Evolutionary conservation across 352 stramenopile species (phyloP), one percentile per base, ranked within the genome.

Genomic region (Phytophthora rubi): DNA sequence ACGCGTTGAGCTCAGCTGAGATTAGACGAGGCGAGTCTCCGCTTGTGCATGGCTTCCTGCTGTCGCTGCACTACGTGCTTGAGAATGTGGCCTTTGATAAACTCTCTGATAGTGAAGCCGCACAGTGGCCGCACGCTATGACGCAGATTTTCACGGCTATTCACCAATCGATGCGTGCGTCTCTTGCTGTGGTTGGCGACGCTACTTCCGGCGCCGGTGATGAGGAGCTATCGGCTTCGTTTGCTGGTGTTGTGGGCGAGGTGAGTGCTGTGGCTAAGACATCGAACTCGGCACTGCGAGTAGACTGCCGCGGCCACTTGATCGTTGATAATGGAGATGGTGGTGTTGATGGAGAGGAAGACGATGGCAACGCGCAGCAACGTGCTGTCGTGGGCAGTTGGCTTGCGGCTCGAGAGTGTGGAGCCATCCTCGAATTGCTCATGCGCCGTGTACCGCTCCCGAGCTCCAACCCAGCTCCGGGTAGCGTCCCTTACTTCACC

Each of bases 311-410:
- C 7, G 89, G 89, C 13, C 89, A 95, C 59, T 71, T 93, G 42
- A 92, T 94, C 54, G 65, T 94, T 30, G 83, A 93, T 26, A 70
- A 72, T 39, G 53, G 49, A 1, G 74, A 82, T 42, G 47, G 51
- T 15, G 76, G 55, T 26, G 65, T 70, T 0, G 60, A 78, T n/a
- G 77, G 76, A 21, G 79, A 79, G 9, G 71, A 78, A 30, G 79
- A 86, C 9, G 82, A 77, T 37, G 81, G 65, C 21, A 86, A 92
- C 42, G 70, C 77, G 4, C 78, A 91, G 28, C 87, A 96, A 56
- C 86, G 87, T 33, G 88, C 89, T 4, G 89, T 97, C 0, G 86
- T 97, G 0, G 87, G 88, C 16, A 95, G 86, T 59, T 97, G 91
- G 91, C 80, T 97, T 6, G 83, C 91, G 4, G 89, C 88, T 55